These are phyloP conservation scores for Penicillium alfredii DNA, from an alignment of 495 filamentous ascomycete genomes.

Conservation along the genomic window DNA sequence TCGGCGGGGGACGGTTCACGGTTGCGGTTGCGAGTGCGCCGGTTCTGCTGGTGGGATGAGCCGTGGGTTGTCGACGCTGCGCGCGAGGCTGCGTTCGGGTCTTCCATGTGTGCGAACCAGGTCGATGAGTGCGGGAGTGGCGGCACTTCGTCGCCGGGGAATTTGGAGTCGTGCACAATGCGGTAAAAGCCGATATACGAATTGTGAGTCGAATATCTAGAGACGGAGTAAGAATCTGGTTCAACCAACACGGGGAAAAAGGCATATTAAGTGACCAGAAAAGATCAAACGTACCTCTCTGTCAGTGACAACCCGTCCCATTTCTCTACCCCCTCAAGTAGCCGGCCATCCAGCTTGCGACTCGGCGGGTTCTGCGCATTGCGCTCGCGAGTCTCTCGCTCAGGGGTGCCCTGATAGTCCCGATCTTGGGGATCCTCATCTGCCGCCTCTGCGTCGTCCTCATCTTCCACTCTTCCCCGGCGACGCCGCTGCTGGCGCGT, in stretches of 20 bases:
- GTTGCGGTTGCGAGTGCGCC: conserved; percentile 22
- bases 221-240: no score
- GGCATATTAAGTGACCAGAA: no score
- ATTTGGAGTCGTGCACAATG: conserved; percentile 67
- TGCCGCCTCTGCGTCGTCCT: conserved; percentile 15
- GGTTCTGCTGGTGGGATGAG: conserved; percentile 5
- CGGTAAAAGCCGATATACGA: conserved; percentile 73
- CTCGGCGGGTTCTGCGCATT: conserved; percentile 21
- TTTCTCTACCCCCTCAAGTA: conserved; percentile 20
- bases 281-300: conserved; percentile 35
- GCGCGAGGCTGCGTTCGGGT: conserved; percentile 17
- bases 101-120: conserved; percentile 61
- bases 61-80: no score
- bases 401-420: conserved; percentile 23
- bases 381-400: conserved; percentile 16
- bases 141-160: conserved; percentile 55
- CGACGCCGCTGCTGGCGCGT: conserved; percentile 21
- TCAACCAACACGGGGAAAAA: no score
- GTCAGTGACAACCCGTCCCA: conserved; percentile 35
- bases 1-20: conserved; percentile 32
- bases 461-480: conserved; percentile 6
- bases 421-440: conserved; percentile 22
- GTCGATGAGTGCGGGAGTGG: conserved; percentile 62
- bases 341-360: conserved; percentile 22
- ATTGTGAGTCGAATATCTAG: conserved; percentile 71